Base-by-base conservation (phyloP, 169 alveolate species). In the Babesia gibsoni region DNA sequence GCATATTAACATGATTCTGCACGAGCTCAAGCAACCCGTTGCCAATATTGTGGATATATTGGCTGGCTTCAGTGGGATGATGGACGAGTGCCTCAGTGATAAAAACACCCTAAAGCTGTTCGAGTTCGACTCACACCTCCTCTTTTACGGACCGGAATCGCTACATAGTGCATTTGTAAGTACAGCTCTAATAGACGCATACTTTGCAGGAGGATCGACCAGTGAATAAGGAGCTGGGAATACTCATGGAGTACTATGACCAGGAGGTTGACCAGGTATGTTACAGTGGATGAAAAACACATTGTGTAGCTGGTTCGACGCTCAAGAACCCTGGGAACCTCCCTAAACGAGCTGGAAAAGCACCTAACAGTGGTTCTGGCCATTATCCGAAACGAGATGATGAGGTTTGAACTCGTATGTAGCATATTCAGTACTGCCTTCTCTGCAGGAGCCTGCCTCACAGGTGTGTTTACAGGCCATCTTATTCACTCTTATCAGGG, bases 191-290 rank as follows among this genome's bases (percentile, higher is more conserved):
- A 63, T 41, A 48, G 32, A 22, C 49, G 39, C 18, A 63, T 33
- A 41, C 41, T 72, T 29, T 63, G 48, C 58, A 65, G 84, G 78
- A 46, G 27, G 74, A 82, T 36, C 81, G 53, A 49, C 63, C 36
- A 52, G 82, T 82, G 49, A 89, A 73, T 59, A 85, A 84, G 36
- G 95, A 91, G 35, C 68, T 91, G 53, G 90, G 89, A 48, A 88
- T 88, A 74, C 74, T 91, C 10, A 58, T 91, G 41, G 95, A 91
- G 85, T 91, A 89, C 64, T 91, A 89, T 41, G 95, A 91, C 84
- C 95, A 91, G 48, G 95, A 91, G 58, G 75, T 91, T 12, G 94
- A 88, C 45, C 91, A 88, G 89, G 89, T 82, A 36, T 52, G 89
- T 16, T 52, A 32, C 41, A 48, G 54, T 36, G 32, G n/a, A 25